These are phyloP conservation scores for Chaetomiaceae sp. DNA, from an alignment of 2,329 filamentous ascomycete species.

Conservation along the genomic window DNA sequence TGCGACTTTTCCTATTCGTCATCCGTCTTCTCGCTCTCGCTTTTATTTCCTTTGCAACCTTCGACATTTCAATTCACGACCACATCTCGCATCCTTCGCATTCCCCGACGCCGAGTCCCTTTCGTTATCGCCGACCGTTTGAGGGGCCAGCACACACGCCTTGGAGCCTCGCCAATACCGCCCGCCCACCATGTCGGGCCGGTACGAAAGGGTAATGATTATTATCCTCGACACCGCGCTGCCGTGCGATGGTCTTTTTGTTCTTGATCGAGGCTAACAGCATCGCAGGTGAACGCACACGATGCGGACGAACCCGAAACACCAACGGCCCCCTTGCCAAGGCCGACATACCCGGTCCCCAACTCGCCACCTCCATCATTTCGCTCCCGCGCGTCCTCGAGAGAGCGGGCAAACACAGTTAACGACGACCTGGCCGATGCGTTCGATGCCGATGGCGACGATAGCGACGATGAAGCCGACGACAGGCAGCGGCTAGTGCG, in stretches of 20 bases:
- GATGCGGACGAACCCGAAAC: constrained; percentile 49
- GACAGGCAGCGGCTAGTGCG: constrained; percentile 84
- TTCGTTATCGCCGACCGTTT: not conserved
- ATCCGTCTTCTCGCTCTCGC: not conserved
- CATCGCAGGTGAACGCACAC: constrained; percentile 50
- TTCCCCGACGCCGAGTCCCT: not conserved
- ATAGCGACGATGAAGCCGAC: constrained; percentile 69
- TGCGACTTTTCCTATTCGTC: constrained; percentile 2
- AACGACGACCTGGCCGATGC: constrained; percentile 86
- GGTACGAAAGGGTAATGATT: constrained; percentile 52
- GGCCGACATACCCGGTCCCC: constrained; percentile 38
- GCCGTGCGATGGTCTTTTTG: too few species aligned
- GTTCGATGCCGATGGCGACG: constrained; percentile 78
- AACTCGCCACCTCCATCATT: constrained; percentile 76
- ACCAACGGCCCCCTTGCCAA: constrained; percentile 32
- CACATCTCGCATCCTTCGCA: not conserved
- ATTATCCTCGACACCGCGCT: too few species aligned
- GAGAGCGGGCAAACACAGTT: constrained; percentile 43
- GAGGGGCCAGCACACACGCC: not conserved
- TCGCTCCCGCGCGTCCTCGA: constrained; percentile 70
- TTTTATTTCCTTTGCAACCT: not conserved
- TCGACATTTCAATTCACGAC: not conserved
- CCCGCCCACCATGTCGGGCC: constrained; percentile 42
- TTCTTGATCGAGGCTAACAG: not conserved
- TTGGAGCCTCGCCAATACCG: not conserved